Conservation (phyloP, 345 rosid genomes). For the Anacardium occidentale region DNA sequence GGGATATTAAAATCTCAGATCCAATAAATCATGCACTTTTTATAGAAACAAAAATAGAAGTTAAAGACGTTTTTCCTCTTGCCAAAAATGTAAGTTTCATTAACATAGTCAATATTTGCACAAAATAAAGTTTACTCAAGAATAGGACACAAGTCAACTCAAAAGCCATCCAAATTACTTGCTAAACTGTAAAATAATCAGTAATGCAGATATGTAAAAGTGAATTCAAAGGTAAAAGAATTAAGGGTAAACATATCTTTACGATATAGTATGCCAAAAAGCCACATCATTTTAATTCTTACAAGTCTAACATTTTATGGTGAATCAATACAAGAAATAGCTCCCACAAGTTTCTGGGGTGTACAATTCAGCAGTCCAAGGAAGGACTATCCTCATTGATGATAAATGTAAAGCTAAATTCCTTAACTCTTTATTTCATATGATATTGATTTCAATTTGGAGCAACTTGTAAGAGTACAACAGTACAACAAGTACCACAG, state of each 20-base stretch:
- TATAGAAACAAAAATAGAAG: not conserved
- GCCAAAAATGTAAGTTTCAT: conserved; percentile 12
- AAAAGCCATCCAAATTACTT: conserved; percentile 46
- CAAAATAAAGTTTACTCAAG: conserved; percentile 22
- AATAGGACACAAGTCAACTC: conserved; percentile 40
- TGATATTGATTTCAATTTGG: too few relatives aligned
- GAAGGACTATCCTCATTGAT: not conserved
- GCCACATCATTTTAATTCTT: not conserved
- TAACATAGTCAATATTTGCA: conserved; percentile 23
- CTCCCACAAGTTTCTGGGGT: not conserved
- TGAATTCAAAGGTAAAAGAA: not conserved
- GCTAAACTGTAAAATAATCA: conserved; percentile 31
- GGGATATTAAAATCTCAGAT: not conserved
- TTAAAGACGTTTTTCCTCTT: conserved; percentile 10
- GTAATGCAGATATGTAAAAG: conserved; percentile 4
- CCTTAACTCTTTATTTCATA: not conserved
- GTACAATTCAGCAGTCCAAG: not conserved
- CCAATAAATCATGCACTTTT: not conserved
- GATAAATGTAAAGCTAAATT: not conserved
- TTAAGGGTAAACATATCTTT: not conserved
- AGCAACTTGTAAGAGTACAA: too few relatives aligned
- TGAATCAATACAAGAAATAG: not conserved
- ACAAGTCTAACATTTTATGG: not conserved
- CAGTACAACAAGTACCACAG: too few relatives aligned
- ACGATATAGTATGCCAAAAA: not conserved